Base-by-base conservation (phyloP, 352 stramenopile species). In the Phytophthora boehmeriae region DNA sequence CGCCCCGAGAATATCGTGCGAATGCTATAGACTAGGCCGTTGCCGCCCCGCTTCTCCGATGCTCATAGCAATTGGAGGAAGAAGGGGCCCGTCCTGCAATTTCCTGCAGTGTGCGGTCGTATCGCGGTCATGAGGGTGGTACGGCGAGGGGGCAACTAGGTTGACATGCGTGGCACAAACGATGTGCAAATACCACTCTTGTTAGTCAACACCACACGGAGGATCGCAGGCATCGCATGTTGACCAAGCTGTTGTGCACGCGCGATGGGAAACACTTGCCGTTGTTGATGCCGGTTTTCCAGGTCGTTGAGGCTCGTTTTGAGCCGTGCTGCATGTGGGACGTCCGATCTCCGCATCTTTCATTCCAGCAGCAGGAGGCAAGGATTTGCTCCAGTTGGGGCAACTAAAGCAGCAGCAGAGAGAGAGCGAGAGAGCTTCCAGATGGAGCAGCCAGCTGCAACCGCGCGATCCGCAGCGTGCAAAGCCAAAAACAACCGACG, bases 241-340 rank as follows among this genome's bases (percentile, higher is more conserved):
- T 71, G 56, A 71, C 50, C 42, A 66, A 63, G 63, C 56, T 71
- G 50, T 54, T 66, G 56, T 67, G 56, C 49, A 54, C 39, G 16
- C 17, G 14, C 20, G 58, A 68, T 71, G 50, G 57, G 23, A 30
- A 57, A 47, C 47, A 53, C 44, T 52, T 62, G 57, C 25, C 16
- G 30, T 43, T 48, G 22, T 63, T 62, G 32, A 28, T 19, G n/a
- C 9, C 35, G n/a, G 39, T 59, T 32, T 38, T 55, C 19, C 23
- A 50, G 39, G 27, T 59, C 35, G 41, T 8, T 47, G 16, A 16
- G 42, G 44, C 49, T 72, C 36, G 42, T 59, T 57, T 57, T 54
- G 14, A 50, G 51, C 19, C 17, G 22, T 51, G n/a, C n/a, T n/a
- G n/a, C 17, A 66, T 30, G 45, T 68, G 34, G 55, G 61, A 69